Base-by-base conservation (phyloP, 345 rosid species). In the Hypericum androsaemum region DNA sequence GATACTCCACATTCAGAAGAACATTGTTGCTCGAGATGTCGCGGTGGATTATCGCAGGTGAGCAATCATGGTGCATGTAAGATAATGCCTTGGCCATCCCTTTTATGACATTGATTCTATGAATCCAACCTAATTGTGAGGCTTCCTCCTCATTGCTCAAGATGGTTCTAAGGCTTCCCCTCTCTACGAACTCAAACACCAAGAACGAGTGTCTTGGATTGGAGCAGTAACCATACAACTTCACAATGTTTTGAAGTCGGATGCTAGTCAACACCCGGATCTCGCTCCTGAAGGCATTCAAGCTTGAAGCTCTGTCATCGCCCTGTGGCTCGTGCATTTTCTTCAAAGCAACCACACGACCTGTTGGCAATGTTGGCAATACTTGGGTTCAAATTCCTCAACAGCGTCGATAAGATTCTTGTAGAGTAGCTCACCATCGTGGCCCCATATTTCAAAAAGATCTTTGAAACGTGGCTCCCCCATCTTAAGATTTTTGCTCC, bases 171-270 rank as follows among this genome's bases (percentile, higher is more conserved):
- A 74, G 41, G 58, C 69, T 61, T 0, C 83, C 80, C 15, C 36
- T 42, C 22, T 62, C 54, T 0, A 72, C 39, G 43, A 17, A 72
- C 66, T 78, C 74, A 47, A 57, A 75, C 6, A 72, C 76, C 15
- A 74, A n/a, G 59, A 71, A 66, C 0, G 67, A 50, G 61, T 67
- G 69, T 2, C 47, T 2, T 0, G 50, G 5, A 12, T 60, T 47
- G 0, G 63, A 74, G 43, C 75, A 78, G 37, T 66, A 74, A 0
- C 75, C 77, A 9, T 51, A 41, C 0, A 71, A 53, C 45, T 65
- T 66, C 39, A 77, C 69, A 2, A 77, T 50, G 13, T 68, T 74
- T 0, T 75, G 66, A n/a, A 73, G 82, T n/a, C 66, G 60, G 37
- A 71, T 64, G 6, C 61, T 13, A 0, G 57, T 44, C 41, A 71